Percentiles rank a stretch among this genome's conserved stretches.
phyloP scores from a whole-genome alignment of 2,329 filamentous ascomycete genomes.

The Aaosphaeria pasadenensis region DNA sequence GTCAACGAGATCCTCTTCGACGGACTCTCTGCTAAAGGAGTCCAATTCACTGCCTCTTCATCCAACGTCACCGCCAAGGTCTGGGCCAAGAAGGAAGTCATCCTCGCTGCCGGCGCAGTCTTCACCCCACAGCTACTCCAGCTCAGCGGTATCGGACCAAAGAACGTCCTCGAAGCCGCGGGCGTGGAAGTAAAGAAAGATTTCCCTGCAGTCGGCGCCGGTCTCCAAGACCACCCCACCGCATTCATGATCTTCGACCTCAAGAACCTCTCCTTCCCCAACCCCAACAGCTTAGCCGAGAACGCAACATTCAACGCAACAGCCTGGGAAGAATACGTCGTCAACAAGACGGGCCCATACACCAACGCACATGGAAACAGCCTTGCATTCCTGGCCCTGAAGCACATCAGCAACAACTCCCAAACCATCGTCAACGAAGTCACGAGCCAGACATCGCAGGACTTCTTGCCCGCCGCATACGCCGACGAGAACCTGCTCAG shows the following conservation, averaged over 20 bases:
- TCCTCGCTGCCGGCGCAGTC: conserved; percentile 56
- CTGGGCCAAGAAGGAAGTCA: conserved; percentile 43
- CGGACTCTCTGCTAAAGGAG: conserved; percentile 2
- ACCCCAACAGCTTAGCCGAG: conserved; percentile 11
- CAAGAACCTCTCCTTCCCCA: conserved; percentile 16
- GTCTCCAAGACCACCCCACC: conserved; percentile 13
- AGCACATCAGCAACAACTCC: not conserved
- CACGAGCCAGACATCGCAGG: not conserved
- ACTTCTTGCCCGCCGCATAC: conserved; percentile 5
- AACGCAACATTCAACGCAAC: conserved; percentile 24
- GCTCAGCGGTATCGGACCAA: conserved; percentile 10
- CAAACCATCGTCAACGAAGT: not conserved
- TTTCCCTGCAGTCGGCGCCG: conserved; percentile 10
- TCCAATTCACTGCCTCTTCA: not conserved
- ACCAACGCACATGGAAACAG: conserved; percentile 12
- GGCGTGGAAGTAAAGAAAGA: conserved; percentile 5
- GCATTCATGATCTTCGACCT: conserved; percentile 12
- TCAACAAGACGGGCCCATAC: conserved; percentile 23
- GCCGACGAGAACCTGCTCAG: not conserved
- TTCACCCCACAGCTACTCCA: conserved; percentile 53
- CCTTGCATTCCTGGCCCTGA: conserved; percentile 4
- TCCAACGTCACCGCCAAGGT: not conserved
- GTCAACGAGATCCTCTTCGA: conserved; percentile 3
- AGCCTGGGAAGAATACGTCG: conserved; percentile 23
- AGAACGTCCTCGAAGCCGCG: conserved; percentile 3